Base-by-base conservation (phyloP, 495 filamentous ascomycete genomes). In the Tuber microsphaerosporum region DNA sequence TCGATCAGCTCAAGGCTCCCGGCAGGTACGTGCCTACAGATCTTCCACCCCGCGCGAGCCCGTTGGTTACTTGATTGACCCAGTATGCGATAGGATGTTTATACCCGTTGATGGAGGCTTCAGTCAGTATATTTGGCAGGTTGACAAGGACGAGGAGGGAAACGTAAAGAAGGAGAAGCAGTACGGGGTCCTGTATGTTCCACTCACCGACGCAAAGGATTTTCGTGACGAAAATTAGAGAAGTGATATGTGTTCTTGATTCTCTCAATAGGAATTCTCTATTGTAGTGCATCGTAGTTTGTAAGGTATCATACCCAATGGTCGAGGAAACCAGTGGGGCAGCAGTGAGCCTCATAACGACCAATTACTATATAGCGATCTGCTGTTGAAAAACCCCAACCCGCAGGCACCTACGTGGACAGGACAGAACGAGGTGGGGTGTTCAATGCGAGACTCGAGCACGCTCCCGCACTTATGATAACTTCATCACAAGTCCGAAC, bases 141-240 rank as follows among this genome's bases (percentile, higher is more conserved):
- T 97, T 71, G 92, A 97, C 84, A 98, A 98, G 86, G 91, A 91
- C 82, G 87, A 86, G 80, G 87, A 93, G 75, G 95, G 96, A 56
- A 86, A 85, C 14, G 88, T 99, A 34, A 87, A 84, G 76, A 92
- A 87, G 86, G 88, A 91, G 86, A 93, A 89, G 86, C 80, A 90
- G 74, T 93, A 92, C 84, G 92, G 91, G 56, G 95, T 99, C 73
- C 86, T 90, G 82, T 99, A 98, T 86, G 96, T 99, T 75, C 95
- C 96, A 41, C 84, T 99, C 85, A 97, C 94, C 45, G 94, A 98
- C 86, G 88, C 92, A 71, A 83, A 76, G 72, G 41, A 71, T 43
- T 81, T 78, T 72, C 74, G 48, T 48, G 77, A 79, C 39, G 76
- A 79, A 61, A 26, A 43, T 16, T 75, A 75, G 70, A 22, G 19